A percentile compares a stretch with the other conserved stretches of the same genome.
phyloP scores from a whole-genome alignment of 2,329 filamentous ascomycete genomes.

The Sporothrix euskadiensis region DNA sequence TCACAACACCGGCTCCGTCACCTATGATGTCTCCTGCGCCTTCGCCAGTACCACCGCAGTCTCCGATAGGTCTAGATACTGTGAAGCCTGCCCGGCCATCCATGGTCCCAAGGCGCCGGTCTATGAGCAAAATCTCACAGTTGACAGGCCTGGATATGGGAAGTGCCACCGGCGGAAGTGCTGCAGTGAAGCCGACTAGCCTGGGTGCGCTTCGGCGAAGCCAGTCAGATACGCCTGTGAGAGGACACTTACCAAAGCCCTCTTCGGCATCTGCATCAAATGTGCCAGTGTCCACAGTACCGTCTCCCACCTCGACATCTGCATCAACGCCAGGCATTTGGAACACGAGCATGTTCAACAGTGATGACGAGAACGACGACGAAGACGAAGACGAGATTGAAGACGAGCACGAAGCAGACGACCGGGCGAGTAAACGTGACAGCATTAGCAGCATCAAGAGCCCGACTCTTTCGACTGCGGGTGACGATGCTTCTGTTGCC shows the following conservation, averaged over 20 bases:
- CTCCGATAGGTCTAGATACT: not conserved
- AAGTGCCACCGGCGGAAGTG: not conserved
- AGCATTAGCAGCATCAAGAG: not conserved
- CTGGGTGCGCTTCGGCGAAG: not conserved
- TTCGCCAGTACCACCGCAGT: not conserved
- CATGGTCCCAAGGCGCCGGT: slow-evolving; percentile 25
- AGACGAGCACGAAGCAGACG: not conserved
- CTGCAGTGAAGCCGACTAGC: not conserved
- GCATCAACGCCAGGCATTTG: slow-evolving; percentile 19
- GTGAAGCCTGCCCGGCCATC: not conserved
- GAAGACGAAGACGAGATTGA: slow-evolving; percentile 6
- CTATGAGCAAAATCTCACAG: slow-evolving; percentile 29
- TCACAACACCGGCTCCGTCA: slow-evolving; percentile 1
- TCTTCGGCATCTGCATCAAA: not conserved
- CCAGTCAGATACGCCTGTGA: slow-evolving; percentile 18
- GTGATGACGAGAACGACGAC: slow-evolving; percentile 26
- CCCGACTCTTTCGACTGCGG: not conserved
- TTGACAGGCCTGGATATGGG: slow-evolving; percentile 30
- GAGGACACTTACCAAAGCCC: not conserved
- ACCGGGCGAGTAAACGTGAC: not conserved
- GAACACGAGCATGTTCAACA: slow-evolving; percentile 30
- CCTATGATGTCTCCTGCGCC: not conserved
- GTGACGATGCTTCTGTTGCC: not conserved
- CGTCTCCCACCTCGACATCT: not conserved
- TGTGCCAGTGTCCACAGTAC: not conserved